Evolutionary conservation across 192 early-diverging fungal species (phyloP), one percentile per base, ranked within the genome.

Genomic region (Chytriomyces hyalinus): DNA sequence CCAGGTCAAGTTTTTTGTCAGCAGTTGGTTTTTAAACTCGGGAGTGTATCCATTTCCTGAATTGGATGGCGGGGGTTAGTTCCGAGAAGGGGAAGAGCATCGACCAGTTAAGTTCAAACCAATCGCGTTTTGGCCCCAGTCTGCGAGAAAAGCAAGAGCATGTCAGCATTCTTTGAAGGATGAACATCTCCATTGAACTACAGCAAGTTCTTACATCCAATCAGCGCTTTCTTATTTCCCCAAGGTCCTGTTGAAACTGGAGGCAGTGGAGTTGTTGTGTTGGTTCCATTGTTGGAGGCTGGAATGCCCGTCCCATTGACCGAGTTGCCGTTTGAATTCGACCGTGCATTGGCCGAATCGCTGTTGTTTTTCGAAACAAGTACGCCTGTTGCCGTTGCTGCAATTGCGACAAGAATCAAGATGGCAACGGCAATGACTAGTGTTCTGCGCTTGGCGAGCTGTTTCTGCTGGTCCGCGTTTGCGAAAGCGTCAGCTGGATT

Each of bases 31-130:
- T 13, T 43, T 11, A 28, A 73, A 49, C 63, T 8, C 20, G 6
- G 51, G 73, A n/a, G 73, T 75, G 7, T 47, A 15, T 11, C 61
- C 73, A 49, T 75, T 75, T 13, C 73, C 71, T 73, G 6, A 9
- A 36, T 36, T 36, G 36, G 36, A 36, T 36, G 36, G 36, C 2
- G 4, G 36, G 36, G 2, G 36, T 36, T 36, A 36, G 36, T 2
- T 36, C 0, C 36, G 36, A 36, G 36, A 36, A 36, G 36, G 36
- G 36, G 36, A 36, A 36, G 36, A 36, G 1, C 36, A 36, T 36
- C 36, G 1, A 2, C 36, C 1, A 36, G 36, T 36, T 36, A 36
- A 4, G 36, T 36, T 36, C 36, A 36, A 36, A 36, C 36, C 53
- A 20, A 57, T 57, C 15, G 53, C 53, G 53, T 57, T 20, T 57